A percentile compares a stretch with the other conserved stretches of the same genome.
These are phyloP conservation scores for Mycena vitilis DNA, from an alignment of 768 basidiomycete species.

Conservation along the genomic window DNA sequence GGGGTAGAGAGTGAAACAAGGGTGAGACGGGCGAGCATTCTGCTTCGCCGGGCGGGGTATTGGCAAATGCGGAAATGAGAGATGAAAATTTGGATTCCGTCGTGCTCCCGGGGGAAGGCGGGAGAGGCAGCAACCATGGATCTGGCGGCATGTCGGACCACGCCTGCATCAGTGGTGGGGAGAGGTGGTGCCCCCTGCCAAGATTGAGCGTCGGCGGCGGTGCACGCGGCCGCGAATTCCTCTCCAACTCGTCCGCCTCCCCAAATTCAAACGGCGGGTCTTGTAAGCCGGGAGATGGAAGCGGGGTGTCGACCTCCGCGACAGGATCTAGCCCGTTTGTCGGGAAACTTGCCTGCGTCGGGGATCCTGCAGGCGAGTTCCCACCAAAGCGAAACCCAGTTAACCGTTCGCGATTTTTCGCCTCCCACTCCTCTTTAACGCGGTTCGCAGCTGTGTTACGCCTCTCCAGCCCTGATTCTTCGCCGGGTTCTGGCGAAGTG, in stretches of 20 bases:
- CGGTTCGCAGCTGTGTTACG: conserved; percentile 58
- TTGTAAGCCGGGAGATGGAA: conserved; percentile 17
- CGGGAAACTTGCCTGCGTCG: conserved; percentile 22
- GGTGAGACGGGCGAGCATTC: conserved; percentile 27
- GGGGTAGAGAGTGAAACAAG: conserved; percentile 26
- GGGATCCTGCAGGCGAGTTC: conserved; percentile 32
- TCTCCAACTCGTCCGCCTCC: neutral
- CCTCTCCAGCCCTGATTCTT: conserved; percentile 28
- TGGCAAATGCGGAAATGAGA: conserved; percentile 32
- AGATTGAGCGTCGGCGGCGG: conserved; percentile 34
- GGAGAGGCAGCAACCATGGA: conserved; percentile 17
- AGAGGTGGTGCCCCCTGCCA: conserved; percentile 13
- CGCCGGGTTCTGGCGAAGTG: conserved; percentile 28
- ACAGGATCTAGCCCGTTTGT: conserved; percentile 22
- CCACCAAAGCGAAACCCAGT: conserved; percentile 51
- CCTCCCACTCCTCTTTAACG: conserved; percentile 67
- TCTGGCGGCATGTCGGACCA: conserved; percentile 30
- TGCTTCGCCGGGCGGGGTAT: conserved; percentile 16
- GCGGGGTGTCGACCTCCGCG: conserved; percentile 30
- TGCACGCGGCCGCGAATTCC: conserved; percentile 18
- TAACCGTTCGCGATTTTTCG: conserved; percentile 51
- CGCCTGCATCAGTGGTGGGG: conserved; percentile 29
- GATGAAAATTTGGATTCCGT: conserved; percentile 18
- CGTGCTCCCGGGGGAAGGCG: conserved; percentile 3
- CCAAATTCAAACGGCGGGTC: conserved; percentile 1